Base-by-base conservation (phyloP, 495 filamentous ascomycete species). In the Aspergillus olivimuriae region DNA sequence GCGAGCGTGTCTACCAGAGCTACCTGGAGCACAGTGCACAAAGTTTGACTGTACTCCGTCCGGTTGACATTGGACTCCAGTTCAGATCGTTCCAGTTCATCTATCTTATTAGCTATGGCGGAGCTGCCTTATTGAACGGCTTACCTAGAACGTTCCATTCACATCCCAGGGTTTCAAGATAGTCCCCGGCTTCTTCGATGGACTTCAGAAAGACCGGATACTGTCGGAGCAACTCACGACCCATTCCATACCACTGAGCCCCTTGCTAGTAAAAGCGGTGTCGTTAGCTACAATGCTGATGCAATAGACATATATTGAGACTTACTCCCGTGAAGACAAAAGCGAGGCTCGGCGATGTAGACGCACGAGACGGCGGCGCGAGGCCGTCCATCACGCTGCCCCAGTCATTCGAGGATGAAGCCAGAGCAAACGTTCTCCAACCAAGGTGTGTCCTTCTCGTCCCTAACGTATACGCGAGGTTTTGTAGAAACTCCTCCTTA, bases 11-110 rank as follows among this genome's bases (percentile, higher is more conserved):
- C 67, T 0, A 69, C 55, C 10, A 76, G 40, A 0, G 65, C 68
- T 11, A 75, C 47, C 37, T 75, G 72, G 7, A 76, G 31, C 4
- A 50, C 61, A 3, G 68, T 73, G 39, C 66, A 74, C 1, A 68
- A 11, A 4, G 72, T 62, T 17, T 76, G 72, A 1, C 34, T 35
- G n/a, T 39, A 43, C 12, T 15, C 7, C 9, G 45, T 16, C 11
- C 16, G n/a, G 28, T 41, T 11, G n/a, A 48, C 35, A 6, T 20
- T 34, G 16, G 45, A 48, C 11, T 41, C 15, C 2, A 14, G 14
- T 20, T 34, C 23, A n/a, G 19, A 17, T 6, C 18, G 15, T 9
- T 12, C 18, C 31, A 34, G 15, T 20, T 43, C 41, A 17, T 34
- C 24, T 28, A 28, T 28, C 24, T 5, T 6, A 28, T 28, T 28